Conservation (phyloP, 176 grass and related monocot genomes). For the Aegilops umbellulata region DNA sequence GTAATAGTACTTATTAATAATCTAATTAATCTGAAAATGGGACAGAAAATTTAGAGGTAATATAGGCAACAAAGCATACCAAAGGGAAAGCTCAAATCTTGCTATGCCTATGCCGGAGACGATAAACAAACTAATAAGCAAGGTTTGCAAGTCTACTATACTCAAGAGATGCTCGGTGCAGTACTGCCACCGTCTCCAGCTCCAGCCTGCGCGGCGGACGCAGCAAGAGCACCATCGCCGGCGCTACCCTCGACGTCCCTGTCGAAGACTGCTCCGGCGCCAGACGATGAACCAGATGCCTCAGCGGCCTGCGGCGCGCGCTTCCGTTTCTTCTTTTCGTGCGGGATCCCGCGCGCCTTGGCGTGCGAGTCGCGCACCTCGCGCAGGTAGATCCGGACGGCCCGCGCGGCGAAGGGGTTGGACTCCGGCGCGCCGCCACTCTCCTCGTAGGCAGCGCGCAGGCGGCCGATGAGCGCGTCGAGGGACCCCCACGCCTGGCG, state of each 20-base stretch:
- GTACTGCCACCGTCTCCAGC: conserved; percentile 18
- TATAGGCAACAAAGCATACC: conserved; percentile 2
- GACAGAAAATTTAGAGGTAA: neutral
- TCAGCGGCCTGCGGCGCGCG: conserved; percentile 27
- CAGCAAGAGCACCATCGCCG: neutral
- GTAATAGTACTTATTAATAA: conserved; percentile 11
- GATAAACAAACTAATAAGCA: conserved; percentile 22
- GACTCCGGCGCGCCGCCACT: conserved; percentile 83
- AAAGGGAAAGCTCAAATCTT: conserved; percentile 42
- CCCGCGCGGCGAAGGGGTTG: conserved; percentile 89
- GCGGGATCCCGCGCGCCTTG: conserved; percentile 91
- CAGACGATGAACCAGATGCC: conserved; percentile 9
- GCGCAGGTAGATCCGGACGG: conserved; percentile 96
- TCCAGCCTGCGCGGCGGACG: neutral
- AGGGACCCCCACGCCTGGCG: conserved; percentile 96
- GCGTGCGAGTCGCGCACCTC: conserved; percentile 94
- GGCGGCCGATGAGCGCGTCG: conserved; percentile 94
- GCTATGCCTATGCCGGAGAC: neutral
- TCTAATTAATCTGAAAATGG: neutral
- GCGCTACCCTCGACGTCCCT: neutral
- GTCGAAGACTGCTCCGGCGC: neutral
- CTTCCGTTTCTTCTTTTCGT: conserved; percentile 99
- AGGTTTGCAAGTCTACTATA: conserved; percentile 47
- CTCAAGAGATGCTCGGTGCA: conserved; percentile 37
- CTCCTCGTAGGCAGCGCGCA: conserved; percentile 94